These are phyloP conservation scores for Narthecium ossifragum DNA, from an alignment of 106 monocot genomes.

Conservation along the genomic window DNA sequence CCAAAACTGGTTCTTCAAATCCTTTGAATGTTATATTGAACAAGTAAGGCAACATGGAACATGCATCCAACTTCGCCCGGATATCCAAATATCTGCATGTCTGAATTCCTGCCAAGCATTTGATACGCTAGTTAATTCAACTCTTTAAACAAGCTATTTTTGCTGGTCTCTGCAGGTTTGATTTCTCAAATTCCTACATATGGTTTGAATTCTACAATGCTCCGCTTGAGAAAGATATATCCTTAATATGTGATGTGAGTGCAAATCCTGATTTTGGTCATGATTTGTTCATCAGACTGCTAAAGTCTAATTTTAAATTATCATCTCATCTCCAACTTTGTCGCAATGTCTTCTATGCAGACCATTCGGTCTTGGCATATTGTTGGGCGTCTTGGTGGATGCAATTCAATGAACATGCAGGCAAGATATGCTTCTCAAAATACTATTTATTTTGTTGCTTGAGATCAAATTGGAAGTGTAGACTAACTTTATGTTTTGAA, in stretches of 20 bases:
- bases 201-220: slow-evolving; percentile 94
- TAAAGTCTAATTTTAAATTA: not conserved
- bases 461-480: too few species aligned
- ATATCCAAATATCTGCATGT: too few species aligned
- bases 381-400: slow-evolving; percentile 92
- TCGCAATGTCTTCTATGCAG: slow-evolving; percentile 25
- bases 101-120: too few species aligned
- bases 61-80: too few species aligned
- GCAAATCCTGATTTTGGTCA: not conserved
- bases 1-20: slow-evolving; percentile 66
- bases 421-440: slow-evolving; percentile 29
- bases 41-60: slow-evolving; percentile 40
- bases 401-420: slow-evolving; percentile 99
- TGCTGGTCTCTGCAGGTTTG: slow-evolving; percentile 39
- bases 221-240: slow-evolving; percentile 63
- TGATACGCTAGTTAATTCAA: too few species aligned
- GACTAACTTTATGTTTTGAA: not conserved
- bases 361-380: slow-evolving; percentile 89
- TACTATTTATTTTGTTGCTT: too few species aligned
- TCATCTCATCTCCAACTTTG: not conserved
- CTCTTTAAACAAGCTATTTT: too few species aligned
- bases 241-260: slow-evolving; percentile 87
- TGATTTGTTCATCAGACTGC: too few species aligned
- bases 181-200: slow-evolving; percentile 85
- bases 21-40: slow-evolving; percentile 76